Evolutionary conservation across 2,329 filamentous ascomycete species (phyloP).

Genomic region (Penicillium sp.): DNA sequence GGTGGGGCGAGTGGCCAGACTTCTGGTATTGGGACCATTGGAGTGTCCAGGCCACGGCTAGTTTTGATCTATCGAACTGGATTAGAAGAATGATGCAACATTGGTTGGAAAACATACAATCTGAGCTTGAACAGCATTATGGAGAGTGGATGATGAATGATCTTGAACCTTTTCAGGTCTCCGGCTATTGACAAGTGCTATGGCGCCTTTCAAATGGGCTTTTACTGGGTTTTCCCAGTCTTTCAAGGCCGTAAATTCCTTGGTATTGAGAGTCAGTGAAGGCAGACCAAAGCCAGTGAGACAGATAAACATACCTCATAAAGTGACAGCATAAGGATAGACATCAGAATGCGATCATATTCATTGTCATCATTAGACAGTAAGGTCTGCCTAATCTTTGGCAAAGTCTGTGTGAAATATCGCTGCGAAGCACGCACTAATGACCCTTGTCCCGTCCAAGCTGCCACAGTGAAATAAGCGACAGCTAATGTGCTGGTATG

Average conservation of each 20-base stretch:
- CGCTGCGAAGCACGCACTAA: conserved; percentile 24
- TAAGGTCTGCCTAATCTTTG: conserved; percentile 25
- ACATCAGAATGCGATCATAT: conserved; percentile 25
- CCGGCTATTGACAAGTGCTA: conserved; percentile 29
- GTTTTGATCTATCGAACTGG: conserved; percentile 21
- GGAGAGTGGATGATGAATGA: conserved; percentile 15
- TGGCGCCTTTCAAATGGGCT: conserved; percentile 30
- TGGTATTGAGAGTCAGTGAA: background rate
- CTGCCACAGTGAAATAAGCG: conserved; percentile 29
- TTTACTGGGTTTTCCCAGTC: conserved; percentile 21
- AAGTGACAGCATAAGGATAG: conserved; percentile 26
- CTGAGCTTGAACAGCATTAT: conserved; percentile 25
- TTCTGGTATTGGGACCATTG: conserved; percentile 23
- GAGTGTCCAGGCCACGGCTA: conserved; percentile 17
- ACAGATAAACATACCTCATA: conserved; percentile 24
- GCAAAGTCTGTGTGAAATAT: conserved; percentile 25
- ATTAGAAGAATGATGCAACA: background rate
- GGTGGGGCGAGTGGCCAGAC: conserved; percentile 23
- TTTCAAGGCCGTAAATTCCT: conserved; percentile 30
- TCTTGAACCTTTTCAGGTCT: conserved; percentile 14
- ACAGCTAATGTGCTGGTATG: conserved; percentile 27
- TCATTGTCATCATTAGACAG: conserved; percentile 17
- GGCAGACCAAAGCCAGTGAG: background rate
- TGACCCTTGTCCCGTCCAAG: conserved; percentile 28
- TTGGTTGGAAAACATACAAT: conserved; percentile 19